Base-by-base conservation (phyloP, 2,329 filamentous ascomycete genomes). In the Verticillium alfalfae region DNA sequence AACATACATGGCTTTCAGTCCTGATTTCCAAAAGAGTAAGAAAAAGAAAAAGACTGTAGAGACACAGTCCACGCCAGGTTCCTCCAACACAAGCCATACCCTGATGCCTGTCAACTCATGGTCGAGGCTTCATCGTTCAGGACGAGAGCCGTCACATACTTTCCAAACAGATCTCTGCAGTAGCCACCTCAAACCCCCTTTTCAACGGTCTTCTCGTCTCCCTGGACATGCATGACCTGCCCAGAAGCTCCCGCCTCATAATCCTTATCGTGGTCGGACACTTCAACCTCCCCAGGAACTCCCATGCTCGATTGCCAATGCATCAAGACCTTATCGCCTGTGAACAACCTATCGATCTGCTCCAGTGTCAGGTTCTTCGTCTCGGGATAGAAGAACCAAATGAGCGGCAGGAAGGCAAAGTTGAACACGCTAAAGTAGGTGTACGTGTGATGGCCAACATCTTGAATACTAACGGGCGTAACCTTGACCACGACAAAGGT, bases 281-380 rank as follows among this genome's bases (percentile, higher is more conserved):
- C 36, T 45, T 63, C 59, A 18, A 64, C 61, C 18, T 73, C 72
- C 38, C 71, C 71, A 8, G 69, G 67, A 2, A 67, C 64, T 31
- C 72, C 72, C 71, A 74, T 74, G 82, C 73, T 89, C 86, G 60
- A 83, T 80, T 69, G 92, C 88, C 1, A 86, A 85, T 57, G 84
- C 81, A 0, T 88, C 88, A 2, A 84, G 82, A n/a, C 88, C 88
- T 64, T 86, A 49, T 68, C 83, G 4, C 82, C 85, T 12, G 87
- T 70, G 60, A 76, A 76, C 1, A 76, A 66, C 58, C 68, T 70
- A 56, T 81, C 79, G 57, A 84, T 78, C 67, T 83, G 79, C 68
- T 84, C 81, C 0, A 84, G 74, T 26, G 76, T 76, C 8, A 81
- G 69, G 0, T 76, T 74, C 36, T 77, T 77, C 0, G 81, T 83